Evolutionary conservation across 2,329 filamentous ascomycete genomes (phyloP), one percentile per base, ranked within the genome.

Genomic region (Hypoxylon sp.): DNA sequence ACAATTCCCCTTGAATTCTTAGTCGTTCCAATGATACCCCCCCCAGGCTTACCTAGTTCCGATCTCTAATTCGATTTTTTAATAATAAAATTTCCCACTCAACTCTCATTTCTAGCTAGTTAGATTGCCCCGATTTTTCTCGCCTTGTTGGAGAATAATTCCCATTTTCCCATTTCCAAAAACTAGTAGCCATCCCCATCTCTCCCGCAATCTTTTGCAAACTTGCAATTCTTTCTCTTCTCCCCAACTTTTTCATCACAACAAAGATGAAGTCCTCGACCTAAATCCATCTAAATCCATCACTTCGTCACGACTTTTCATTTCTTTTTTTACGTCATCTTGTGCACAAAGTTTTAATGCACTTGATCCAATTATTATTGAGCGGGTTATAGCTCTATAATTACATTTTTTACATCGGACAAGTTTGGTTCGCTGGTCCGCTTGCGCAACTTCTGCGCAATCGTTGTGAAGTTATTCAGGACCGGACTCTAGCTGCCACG

Each of bases 111-210:
- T 75, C 74, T 75, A 64, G 75, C 70, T 71, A 74, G 70, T 63
- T 70, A 68, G 52, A 74, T 65, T 70, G 82, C 82, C 83, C 83
- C 82, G 81, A 80, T 84, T 85, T 84, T 84, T 78, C 78, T 76
- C 76, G 79, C 76, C 79, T 78, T 79, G 80, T 80, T 80, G 80
- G 79, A 79, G 77, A 80, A 79, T 82, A 80, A 80, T 80, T 80
- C 78, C 73, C 79, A 79, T 77, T 65, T 80, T 80, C 78, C 73
- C 79, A 79, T 77, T 65, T 50, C 46, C 58, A 45, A 80, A 82
- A 84, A 83, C 83, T 80, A 79, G 82, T 82, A 84, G 81, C 81
- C 82, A 84, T 86, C 83, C 82, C 83, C 76, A 78, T 79, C 76
- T 70, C 76, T 79, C 80, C 78, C 77, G 76, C 74, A 73, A 74